Percentiles rank a stretch among this genome's conserved stretches.
Evolutionary conservation across 2,329 filamentous ascomycete genomes (phyloP).

Genomic region (Pseudogymnoascus sp.): DNA sequence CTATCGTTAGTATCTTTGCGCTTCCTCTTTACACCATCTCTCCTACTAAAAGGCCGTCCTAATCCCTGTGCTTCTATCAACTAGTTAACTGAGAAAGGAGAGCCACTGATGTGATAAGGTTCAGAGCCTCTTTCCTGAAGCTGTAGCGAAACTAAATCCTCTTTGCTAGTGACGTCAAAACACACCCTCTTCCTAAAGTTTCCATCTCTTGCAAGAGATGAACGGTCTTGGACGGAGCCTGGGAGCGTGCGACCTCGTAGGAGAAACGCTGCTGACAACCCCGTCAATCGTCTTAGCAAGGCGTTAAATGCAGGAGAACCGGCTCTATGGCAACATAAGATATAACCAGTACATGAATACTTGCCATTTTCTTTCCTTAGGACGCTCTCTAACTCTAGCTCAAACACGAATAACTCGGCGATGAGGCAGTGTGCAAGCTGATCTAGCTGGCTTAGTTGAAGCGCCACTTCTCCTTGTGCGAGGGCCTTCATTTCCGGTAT

Average conservation of each 20-base stretch:
- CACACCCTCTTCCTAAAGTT: no score
- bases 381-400: slow-evolving; percentile 18
- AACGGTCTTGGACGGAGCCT: slow-evolving; percentile 20
- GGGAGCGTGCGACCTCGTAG: slow-evolving; percentile 18
- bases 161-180: no score
- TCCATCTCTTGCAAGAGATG: slow-evolving; percentile 13
- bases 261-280: slow-evolving; percentile 22
- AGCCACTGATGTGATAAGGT: no score
- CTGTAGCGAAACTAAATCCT: no score
- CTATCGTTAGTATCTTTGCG: slow-evolving; percentile 16
- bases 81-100: background rate
- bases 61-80: slow-evolving; percentile 16
- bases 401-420: slow-evolving; percentile 23
- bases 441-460: slow-evolving; percentile 20
- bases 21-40: slow-evolving; percentile 18
- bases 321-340: slow-evolving; percentile 20
- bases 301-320: slow-evolving; percentile 16
- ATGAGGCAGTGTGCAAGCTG: slow-evolving; percentile 21
- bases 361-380: slow-evolving; percentile 19
- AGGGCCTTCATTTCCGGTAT: slow-evolving; percentile 21
- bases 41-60: slow-evolving; percentile 14
- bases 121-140: no score
- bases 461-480: slow-evolving; percentile 16
- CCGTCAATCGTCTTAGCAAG: slow-evolving; percentile 18
- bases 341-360: slow-evolving; percentile 22